Evolutionary conservation across 2,329 filamentous ascomycete genomes (phyloP).

Genomic region (Beauveria asiatica): DNA sequence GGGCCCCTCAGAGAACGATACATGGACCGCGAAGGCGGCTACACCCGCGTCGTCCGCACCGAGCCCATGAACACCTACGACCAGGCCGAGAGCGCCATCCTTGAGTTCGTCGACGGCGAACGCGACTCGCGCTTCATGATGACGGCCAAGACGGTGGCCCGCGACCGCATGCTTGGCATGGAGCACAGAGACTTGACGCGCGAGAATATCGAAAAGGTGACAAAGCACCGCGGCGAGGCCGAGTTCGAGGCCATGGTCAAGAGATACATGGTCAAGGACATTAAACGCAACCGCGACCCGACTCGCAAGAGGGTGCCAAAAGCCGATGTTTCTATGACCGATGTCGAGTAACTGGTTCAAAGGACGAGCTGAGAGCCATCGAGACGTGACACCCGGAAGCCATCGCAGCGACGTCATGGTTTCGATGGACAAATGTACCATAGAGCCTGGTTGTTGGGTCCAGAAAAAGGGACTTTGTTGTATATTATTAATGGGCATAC

Average conservation of each 20-base stretch:
- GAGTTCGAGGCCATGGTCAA: conserved; percentile 48
- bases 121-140: conserved; percentile 91
- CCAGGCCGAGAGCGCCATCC: conserved; percentile 80
- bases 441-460: neutral
- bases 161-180: conserved; percentile 47
- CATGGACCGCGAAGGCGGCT: conserved; percentile 70
- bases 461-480: neutral
- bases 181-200: conserved; percentile 62
- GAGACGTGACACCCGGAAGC: neutral
- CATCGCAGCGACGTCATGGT: neutral
- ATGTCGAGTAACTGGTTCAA: neutral
- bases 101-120: conserved; percentile 91
- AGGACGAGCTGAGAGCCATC: neutral
- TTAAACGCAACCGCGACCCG: neutral
- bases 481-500: neutral
- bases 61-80: conserved; percentile 78
- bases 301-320: neutral
- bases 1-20: conserved; percentile 75
- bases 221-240: conserved; percentile 61
- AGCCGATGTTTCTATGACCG: neutral
- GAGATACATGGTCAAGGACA: conserved; percentile 6
- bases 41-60: conserved; percentile 88
- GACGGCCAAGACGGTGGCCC: conserved; percentile 76
- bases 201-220: conserved; percentile 77
- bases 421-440: neutral